Percentiles rank a stretch among this genome's conserved stretches.
phyloP scores from a whole-genome alignment of 257 asterid genomes.

The Coffea canephora region DNA sequence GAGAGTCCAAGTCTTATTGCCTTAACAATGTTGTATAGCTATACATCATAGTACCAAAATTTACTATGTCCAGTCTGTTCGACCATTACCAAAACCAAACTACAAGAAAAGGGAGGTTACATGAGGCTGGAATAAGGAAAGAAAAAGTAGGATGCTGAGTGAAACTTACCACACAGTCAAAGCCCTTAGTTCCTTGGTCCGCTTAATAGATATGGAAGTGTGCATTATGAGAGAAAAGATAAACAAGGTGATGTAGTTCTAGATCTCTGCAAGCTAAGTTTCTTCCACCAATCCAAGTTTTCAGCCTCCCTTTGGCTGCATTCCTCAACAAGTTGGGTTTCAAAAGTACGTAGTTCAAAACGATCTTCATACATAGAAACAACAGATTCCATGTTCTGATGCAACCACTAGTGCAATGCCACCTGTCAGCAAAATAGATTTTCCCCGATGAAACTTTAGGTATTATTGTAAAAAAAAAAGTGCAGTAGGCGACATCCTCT shows the following conservation, averaged over 20 bases:
- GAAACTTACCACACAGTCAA: slow-evolving; percentile 79
- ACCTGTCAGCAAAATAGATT: slow-evolving; percentile 46
- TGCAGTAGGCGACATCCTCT: not conserved
- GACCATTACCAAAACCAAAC: not conserved
- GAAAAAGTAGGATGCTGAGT: not conserved
- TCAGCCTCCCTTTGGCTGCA: slow-evolving; percentile 35
- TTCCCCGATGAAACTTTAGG: slow-evolving; percentile 7
- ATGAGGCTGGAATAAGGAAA: not conserved
- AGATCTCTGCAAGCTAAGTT: slow-evolving; percentile 44
- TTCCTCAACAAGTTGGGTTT: slow-evolving; percentile 43
- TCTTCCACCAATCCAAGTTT: slow-evolving; percentile 73
- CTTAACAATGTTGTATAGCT: not conserved
- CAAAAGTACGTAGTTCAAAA: slow-evolving; percentile 73
- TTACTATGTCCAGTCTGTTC: too few relatives aligned
- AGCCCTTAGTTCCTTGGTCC: slow-evolving; percentile 88
- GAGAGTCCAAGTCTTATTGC: not conserved
- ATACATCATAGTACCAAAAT: not conserved
- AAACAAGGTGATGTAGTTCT: slow-evolving; percentile 34
- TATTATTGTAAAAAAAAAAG: not conserved
- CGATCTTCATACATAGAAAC: slow-evolving; percentile 92
- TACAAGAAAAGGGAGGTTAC: not conserved
- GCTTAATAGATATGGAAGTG: slow-evolving; percentile 66
- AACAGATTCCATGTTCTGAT: slow-evolving; percentile 88
- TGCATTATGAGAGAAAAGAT: slow-evolving; percentile 49
- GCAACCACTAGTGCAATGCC: slow-evolving; percentile 84